Base-by-base conservation (phyloP, 2,329 filamentous ascomycete genomes). In the Sporothrix euskadiensis region DNA sequence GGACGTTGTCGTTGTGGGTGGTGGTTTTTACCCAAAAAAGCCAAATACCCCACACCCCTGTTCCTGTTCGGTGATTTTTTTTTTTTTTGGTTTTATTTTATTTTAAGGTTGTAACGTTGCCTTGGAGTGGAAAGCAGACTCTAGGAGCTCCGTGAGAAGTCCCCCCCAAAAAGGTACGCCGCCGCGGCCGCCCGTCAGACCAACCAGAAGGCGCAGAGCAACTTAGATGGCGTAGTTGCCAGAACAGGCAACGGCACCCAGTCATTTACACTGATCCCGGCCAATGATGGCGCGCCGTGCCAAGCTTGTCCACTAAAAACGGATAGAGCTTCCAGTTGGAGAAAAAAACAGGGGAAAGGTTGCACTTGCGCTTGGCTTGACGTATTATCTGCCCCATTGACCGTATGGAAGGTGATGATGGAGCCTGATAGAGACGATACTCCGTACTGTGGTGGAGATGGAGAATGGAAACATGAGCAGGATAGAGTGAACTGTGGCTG, bases 21-120 rank as follows among this genome's bases (percentile, higher is more conserved):
- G 35, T 26, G 59, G 9, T 61, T 16, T 16, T 7, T 7, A 52
- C 35, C 47, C 47, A 16, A 49, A 22, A 35, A 35, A 5, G 8
- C 35, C 9, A 44, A 9, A 68, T 54, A 54, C 65, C 39, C 41
- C 63, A 52, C 44, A 49, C 44, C 35, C 35, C 32, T 39, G 59
- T 14, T 10, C 41, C 41, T 44, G 41, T 44, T 57, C 49, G 61
- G 32, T 49, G 52, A 22, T 47, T 44, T 39, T 26, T 26, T 26
- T 26, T 54, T 26, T 39, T 39, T 35, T 41, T 57, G 26, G 26
- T 26, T 26, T 2, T 54, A 44, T 35, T 61, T 47, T 39, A 47
- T 22, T 35, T 41, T 57, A 59, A 74, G 66, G 70, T 71, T 75
- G 74, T 75, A 75, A 75, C 74, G 74, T 75, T 75, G 74, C 74